These are phyloP conservation scores for Hirschfeldia incana DNA, from an alignment of 345 rosid species.

Conservation along the genomic window DNA sequence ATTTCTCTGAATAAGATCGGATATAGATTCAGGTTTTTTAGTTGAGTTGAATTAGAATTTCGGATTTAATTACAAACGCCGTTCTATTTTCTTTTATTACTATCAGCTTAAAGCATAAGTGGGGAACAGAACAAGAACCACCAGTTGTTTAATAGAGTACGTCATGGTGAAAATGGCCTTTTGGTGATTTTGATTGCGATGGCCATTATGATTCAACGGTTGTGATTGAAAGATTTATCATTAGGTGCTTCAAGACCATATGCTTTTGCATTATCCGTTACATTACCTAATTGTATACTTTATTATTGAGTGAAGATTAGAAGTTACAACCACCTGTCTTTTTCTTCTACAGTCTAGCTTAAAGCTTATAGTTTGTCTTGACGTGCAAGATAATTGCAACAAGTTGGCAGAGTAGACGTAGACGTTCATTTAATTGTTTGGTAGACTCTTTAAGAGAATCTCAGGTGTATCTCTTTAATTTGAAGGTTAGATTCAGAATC, in stretches of 20 bases:
- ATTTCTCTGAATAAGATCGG: too few relatives aligned
- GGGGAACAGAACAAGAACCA: conserved; percentile 13
- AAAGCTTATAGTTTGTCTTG: conserved; percentile 23
- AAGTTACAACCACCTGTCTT: conserved; percentile 46
- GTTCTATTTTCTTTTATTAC: neutral
- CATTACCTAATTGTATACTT: conserved; percentile 11
- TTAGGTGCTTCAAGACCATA: conserved; percentile 19
- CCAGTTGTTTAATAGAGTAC: conserved; percentile 17
- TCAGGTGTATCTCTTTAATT: conserved; percentile 36
- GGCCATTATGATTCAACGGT: conserved; percentile 32
- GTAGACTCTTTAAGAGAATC: conserved; percentile 34
- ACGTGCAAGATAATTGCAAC: conserved; percentile 35
- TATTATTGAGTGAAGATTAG: conserved; percentile 28
- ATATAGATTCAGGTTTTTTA: too few relatives aligned
- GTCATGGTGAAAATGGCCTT: conserved; percentile 21
- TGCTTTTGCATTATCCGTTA: conserved; percentile 31
- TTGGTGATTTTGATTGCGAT: conserved; percentile 24
- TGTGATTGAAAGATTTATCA: conserved; percentile 21
- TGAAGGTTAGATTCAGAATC: conserved; percentile 68
- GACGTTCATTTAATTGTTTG: conserved; percentile 22
- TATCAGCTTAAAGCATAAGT: neutral
- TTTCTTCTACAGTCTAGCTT: conserved; percentile 16
- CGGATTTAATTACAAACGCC: too few relatives aligned
- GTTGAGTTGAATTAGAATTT: too few relatives aligned
- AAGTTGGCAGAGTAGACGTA: conserved; percentile 28